phyloP scores from a whole-genome alignment of 2,329 filamentous ascomycete genomes.

The Penicillium olsonii region DNA sequence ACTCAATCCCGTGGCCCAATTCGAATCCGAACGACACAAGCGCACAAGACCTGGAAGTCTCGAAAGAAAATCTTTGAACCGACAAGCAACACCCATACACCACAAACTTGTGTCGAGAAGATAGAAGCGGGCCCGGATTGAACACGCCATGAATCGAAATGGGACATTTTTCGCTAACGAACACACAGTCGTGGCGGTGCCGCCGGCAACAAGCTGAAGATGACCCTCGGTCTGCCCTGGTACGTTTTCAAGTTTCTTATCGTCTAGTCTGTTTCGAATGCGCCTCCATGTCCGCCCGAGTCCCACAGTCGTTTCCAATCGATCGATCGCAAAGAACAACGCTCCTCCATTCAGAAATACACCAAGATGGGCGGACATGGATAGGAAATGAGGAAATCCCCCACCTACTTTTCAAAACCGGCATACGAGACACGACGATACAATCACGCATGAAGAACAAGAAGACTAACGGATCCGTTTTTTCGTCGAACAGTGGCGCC shows the following conservation, averaged over 20 bases:
- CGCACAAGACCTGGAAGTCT: not conserved
- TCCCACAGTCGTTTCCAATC: slow-evolving; percentile 17
- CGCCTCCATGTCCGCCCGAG: slow-evolving; percentile 10
- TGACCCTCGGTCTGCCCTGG: slow-evolving; percentile 99
- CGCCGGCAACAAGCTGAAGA: slow-evolving; percentile 99
- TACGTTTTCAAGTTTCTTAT: slow-evolving; percentile 60
- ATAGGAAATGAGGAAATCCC: slow-evolving; percentile 4
- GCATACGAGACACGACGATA: slow-evolving; percentile 15
- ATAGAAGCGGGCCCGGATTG: slow-evolving; percentile 8
- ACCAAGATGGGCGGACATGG: slow-evolving; percentile 5
- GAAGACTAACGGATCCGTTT: slow-evolving; percentile 23
- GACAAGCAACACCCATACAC: slow-evolving; percentile 7
- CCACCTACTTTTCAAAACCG: slow-evolving; percentile 4
- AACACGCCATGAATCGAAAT: slow-evolving; percentile 6
- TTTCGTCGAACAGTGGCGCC: slow-evolving; percentile 69
- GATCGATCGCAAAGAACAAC: not conserved
- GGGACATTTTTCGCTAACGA: slow-evolving; percentile 23
- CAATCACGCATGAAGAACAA: slow-evolving; percentile 20
- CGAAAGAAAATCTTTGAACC: slow-evolving; percentile 7
- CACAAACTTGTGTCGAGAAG: slow-evolving; percentile 9
- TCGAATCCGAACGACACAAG: slow-evolving; percentile 17
- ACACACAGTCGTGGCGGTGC: slow-evolving; percentile 70
- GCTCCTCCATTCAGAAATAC: not conserved
- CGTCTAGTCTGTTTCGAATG: slow-evolving; percentile 11
- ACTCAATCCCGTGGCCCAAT: slow-evolving; percentile 12